Evolutionary conservation across 1,284 basidiomycete species (phyloP).

Genomic region (Apiotrichum porosum): DNA sequence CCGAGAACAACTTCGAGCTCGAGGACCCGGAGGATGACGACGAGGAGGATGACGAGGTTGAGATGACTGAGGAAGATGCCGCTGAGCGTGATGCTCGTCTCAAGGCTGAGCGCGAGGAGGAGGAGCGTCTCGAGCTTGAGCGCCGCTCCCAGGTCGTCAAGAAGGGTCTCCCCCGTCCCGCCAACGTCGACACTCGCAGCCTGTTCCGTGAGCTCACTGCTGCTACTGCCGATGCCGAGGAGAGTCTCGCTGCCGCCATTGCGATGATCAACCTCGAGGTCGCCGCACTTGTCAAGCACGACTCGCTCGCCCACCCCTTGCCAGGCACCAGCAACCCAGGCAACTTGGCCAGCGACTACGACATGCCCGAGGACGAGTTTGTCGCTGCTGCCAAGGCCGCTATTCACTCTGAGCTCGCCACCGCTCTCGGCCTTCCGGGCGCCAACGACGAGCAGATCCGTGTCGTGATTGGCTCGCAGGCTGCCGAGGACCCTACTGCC

Average conservation of each 20-base stretch:
- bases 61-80: conserved; percentile 72
- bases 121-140: conserved; percentile 70
- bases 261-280: conserved; percentile 75
- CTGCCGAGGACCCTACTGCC: conserved; percentile 59
- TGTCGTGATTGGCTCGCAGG: conserved; percentile 62
- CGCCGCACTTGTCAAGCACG: conserved; percentile 74
- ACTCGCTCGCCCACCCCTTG: conserved; percentile 80
- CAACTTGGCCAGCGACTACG: conserved; percentile 65
- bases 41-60: conserved; percentile 47
- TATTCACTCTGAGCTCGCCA: conserved; percentile 76
- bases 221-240: conserved; percentile 53
- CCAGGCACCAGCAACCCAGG: conserved; percentile 77
- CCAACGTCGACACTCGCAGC: conserved; percentile 66
- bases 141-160: conserved; percentile 78
- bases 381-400: conserved; percentile 66
- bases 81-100: conserved; percentile 83
- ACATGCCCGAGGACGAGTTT: conserved; percentile 69
- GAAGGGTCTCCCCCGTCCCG: conserved; percentile 76
- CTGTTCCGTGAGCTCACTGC: conserved; percentile 51
- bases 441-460: conserved; percentile 73
- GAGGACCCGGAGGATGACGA: conserved; percentile 74
- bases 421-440: conserved; percentile 73
- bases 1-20: conserved; percentile 97
- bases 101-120: conserved; percentile 65
- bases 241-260: conserved; percentile 55